Evolutionary conservation across 352 stramenopile genomes (phyloP).

Genomic region (Phytopythium cucurbitacearum): DNA sequence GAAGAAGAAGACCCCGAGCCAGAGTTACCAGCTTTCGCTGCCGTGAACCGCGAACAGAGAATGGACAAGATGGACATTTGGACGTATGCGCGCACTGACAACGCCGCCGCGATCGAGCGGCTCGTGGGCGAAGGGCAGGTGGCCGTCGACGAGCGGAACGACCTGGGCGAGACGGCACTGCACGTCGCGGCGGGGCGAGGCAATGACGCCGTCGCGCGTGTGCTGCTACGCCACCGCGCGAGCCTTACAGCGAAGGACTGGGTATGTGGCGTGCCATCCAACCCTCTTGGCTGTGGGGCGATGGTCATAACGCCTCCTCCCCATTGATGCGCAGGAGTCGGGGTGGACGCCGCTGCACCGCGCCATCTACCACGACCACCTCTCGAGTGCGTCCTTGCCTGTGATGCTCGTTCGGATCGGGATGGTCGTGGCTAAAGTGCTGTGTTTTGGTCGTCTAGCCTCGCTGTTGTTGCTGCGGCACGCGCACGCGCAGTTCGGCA

Average conservation of each 20-base stretch:
- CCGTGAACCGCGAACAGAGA: too few species aligned
- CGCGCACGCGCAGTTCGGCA: constrained; percentile 40
- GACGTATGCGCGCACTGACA: constrained; percentile 11
- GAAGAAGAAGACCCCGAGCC: too few species aligned
- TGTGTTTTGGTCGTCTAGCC: constrained; percentile 22
- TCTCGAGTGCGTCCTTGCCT: constrained; percentile 47
- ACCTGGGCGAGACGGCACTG: constrained; percentile 68
- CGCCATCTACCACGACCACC: constrained; percentile 58
- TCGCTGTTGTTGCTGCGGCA: constrained; percentile 68
- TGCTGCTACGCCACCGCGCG: constrained; percentile 56
- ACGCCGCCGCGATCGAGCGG: constrained; percentile 13
- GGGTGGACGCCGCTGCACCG: constrained; percentile 78
- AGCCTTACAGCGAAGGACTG: constrained; percentile 47
- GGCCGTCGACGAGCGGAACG: constrained; percentile 57
- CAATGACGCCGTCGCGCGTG: constrained; percentile 40
- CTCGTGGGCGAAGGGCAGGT: constrained; percentile 21
- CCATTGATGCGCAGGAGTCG: constrained; percentile 49
- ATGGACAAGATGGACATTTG: constrained; percentile 14
- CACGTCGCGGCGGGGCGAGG: constrained; percentile 60
- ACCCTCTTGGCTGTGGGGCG: too few species aligned
- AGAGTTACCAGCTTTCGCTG: too few species aligned
- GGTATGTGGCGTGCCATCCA: constrained; percentile 30
- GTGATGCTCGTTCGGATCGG: neutral
- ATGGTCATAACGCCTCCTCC: too few species aligned
- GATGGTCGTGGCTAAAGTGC: neutral